Base-by-base conservation (phyloP, 371 early-diverging fungal species). In the Mucor piriformis region DNA sequence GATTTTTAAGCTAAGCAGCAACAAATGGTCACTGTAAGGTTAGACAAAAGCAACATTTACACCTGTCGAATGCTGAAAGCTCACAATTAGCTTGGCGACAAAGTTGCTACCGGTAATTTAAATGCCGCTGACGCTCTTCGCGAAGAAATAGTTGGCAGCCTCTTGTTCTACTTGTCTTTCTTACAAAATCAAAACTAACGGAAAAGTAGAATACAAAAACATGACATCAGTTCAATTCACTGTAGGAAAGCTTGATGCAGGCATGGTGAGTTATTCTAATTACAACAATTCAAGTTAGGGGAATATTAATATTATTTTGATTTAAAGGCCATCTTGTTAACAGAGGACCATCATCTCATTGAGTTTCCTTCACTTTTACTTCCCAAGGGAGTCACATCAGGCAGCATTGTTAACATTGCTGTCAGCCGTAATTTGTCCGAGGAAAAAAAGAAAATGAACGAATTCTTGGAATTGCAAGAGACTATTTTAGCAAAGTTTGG, bases 361-460 rank as follows among this genome's bases (percentile, higher is more conserved):
- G 98, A 98, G 70, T 96, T 98, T 65, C 98, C 98, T 3, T 92
- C 97, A 1, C 82, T 95, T 13, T 87, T 98, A n/a, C 83, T 98
- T 42, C 98, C 98, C 15, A 89, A 88, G 57, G 95, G 95, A 33
- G 95, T 97, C 21, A 76, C 88, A 15, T 89, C 95, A 5, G 98
- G 98, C 21, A 94, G 94, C 25, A 91, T 98, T 57, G 93, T 98
- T 61, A 96, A 93, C 73, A 88, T 98, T 66, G 84, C 94, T 27
- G 95, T 97, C 18, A 88, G 84, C 53, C 88, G 97, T 52, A 94
- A 98, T 74, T 69, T 75, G 3, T 84, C 87, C 12, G 90, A 94
- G 50, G 98, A 98, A 72, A 82, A 83, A 46, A 79, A 81, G 32
- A 89, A 92, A 75, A 83, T 85, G 66, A 77, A 79, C 23, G 94